A percentile compares a stretch with the other conserved stretches of the same genome.
Conservation (phyloP, 495 filamentous ascomycete species). For the Hypomontagnella submonticulosa region DNA sequence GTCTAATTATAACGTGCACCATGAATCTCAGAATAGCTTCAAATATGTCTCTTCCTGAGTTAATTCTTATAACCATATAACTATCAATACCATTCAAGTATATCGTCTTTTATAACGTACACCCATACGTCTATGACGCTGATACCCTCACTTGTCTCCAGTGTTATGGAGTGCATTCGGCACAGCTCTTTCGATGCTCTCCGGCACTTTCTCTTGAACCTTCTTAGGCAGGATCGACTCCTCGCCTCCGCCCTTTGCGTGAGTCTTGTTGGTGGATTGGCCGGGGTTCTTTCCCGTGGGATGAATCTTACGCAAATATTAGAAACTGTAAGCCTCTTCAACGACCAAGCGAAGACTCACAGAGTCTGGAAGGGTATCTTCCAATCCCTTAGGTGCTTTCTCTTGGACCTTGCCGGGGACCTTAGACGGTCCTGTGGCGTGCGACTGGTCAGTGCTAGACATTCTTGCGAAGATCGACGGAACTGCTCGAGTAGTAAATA, state of each 20-base stretch:
- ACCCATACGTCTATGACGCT: conserved; percentile 8
- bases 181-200: conserved; percentile 30
- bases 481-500: conserved; percentile 2
- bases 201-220: conserved; percentile 33
- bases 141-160: conserved; percentile 19
- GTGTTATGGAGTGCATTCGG: conserved; percentile 29
- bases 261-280: conserved; percentile 27
- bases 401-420: conserved; percentile 28
- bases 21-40: too few species aligned
- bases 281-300: conserved; percentile 9
- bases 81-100: not conserved
- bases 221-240: conserved; percentile 34
- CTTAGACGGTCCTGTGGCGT: conserved; percentile 30
- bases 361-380: conserved; percentile 19
- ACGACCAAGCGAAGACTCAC: conserved; percentile 2
- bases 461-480: conserved; percentile 19
- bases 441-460: conserved; percentile 30
- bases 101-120: not conserved
- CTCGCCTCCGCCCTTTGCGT: conserved; percentile 31
- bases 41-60: too few species aligned
- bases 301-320: conserved; percentile 18
- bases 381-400: conserved; percentile 23
- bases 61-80: not conserved
- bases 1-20: too few species aligned
- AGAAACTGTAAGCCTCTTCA: not conserved